Evolutionary conservation across 148 eudicot species (phyloP).

Genomic region (Chenopodium quinoa): DNA sequence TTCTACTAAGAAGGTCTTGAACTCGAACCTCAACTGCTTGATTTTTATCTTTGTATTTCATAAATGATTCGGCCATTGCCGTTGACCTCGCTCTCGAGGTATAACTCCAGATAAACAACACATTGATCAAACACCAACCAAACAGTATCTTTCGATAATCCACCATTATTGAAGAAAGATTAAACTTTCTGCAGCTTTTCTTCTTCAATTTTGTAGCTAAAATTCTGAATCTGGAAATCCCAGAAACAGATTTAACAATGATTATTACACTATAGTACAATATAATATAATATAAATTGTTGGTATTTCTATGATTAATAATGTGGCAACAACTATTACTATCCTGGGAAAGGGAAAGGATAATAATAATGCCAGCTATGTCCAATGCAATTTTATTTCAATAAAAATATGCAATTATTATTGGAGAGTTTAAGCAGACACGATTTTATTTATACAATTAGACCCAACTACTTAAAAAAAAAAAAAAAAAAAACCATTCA

Average conservation of each 20-base stretch:
- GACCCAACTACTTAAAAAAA: too few species aligned
- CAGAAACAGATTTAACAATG: background rate
- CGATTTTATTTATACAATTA: too few species aligned
- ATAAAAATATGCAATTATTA: too few species aligned
- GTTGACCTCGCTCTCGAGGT: background rate
- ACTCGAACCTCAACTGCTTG: constrained; percentile 33
- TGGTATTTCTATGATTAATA: background rate
- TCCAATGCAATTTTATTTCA: background rate
- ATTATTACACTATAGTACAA: too few species aligned
- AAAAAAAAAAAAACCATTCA: too few species aligned
- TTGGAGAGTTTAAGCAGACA: too few species aligned
- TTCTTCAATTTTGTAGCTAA: background rate
- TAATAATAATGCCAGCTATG: background rate
- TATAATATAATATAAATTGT: too few species aligned
- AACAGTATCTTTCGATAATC: constrained; percentile 1
- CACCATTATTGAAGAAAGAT: background rate
- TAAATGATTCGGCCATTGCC: constrained; percentile 8
- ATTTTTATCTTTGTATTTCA: constrained; percentile 26
- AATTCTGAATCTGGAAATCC: background rate
- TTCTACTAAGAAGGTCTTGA: constrained; percentile 30
- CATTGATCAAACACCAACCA: constrained; percentile 1
- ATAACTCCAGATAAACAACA: constrained; percentile 10
- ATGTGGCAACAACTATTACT: background rate
- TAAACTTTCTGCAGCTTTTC: background rate
- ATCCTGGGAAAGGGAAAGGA: background rate